Base-by-base conservation (phyloP, 345 rosid species). In the Iberis pinnata region DNA sequence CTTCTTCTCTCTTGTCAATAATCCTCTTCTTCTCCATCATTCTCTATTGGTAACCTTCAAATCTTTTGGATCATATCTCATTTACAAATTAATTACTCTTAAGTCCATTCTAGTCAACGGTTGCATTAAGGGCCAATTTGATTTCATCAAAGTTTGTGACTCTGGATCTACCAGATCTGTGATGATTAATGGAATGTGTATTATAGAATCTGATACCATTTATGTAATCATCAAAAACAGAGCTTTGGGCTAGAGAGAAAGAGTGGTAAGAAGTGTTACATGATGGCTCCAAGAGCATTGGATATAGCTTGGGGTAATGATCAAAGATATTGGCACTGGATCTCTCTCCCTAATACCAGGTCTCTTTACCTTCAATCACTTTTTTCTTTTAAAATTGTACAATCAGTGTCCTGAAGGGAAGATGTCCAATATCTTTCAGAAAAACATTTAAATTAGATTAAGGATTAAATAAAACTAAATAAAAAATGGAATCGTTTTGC, bases 231-330 rank as follows among this genome's bases (percentile, higher is more conserved):
- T 12, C 18, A n/a, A 54, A 41, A 53, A 63, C 63, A 89, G 89
- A 80, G 80, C 67, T 78, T 86, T 73, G 68, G 40, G 31, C 24
- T 86, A 31, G 88, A 89, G 66, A 80, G 63, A 70, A 62, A 57
- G 37, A 65, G 72, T 9, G 95, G 94, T 19, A 80, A 48, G 46
- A 86, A 71, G 36, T 78, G 76, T 0, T 83, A 67, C 56, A 37
- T 80, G 50, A 26, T 89, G 12, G 81, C 84, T 3, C 81, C 97
- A 6, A 83, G 81, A 61, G 81, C 77, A 52, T 83, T 86, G 71
- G 48, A 71, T 2, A 81, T 89, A 27, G 66, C 75, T 4, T 70
- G 84, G 88, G 69, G 89, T 51, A 12, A 65, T 56, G 73, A 78
- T 33, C 78, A 81, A 2, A 60, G 61, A 69, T 59, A 70, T 20